These are phyloP conservation scores for Trametopsis cervina DNA, from an alignment of 768 basidiomycete genomes.

Conservation along the genomic window DNA sequence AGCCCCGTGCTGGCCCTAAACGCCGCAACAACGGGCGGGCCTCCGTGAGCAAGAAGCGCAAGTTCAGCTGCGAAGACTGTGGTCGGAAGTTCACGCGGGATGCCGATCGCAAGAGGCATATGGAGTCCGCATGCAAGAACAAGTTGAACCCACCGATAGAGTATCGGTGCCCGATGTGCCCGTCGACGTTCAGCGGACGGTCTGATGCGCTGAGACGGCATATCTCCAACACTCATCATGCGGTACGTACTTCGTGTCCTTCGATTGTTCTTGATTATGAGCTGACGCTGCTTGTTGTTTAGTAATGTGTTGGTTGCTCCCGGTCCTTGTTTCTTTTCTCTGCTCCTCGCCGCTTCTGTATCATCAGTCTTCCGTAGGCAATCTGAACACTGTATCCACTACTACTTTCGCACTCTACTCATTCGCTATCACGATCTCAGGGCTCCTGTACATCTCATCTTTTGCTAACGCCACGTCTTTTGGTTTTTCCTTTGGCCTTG, in stretches of 20 bases:
- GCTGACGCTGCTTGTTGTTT: too few species aligned
- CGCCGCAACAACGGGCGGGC: background rate
- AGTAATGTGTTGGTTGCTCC: too few species aligned
- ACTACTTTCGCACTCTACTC: background rate
- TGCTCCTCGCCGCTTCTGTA: too few species aligned
- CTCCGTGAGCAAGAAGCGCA: background rate
- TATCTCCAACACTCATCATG: too few species aligned
- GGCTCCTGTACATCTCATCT: too few species aligned
- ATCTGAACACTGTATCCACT: background rate
- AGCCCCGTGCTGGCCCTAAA: background rate
- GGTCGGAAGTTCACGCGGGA: constrained; percentile 1
- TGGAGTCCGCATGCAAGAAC: constrained; percentile 5
- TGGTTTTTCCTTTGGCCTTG: too few species aligned
- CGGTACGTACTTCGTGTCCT: too few species aligned
- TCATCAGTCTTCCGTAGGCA: too few species aligned
- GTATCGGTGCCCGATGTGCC: constrained; percentile 6
- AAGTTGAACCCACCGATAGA: background rate
- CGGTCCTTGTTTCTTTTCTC: too few species aligned
- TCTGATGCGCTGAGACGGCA: constrained; percentile 11
- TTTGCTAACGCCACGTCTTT: too few species aligned
- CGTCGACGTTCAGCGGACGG: constrained; percentile 2
- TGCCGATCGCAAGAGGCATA: constrained; percentile 8
- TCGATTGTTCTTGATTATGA: too few species aligned
- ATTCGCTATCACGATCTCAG: background rate
- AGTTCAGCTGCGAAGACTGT: constrained; percentile 3